Conservation (phyloP, 305 asterid species). For the Solanum chacoense region DNA sequence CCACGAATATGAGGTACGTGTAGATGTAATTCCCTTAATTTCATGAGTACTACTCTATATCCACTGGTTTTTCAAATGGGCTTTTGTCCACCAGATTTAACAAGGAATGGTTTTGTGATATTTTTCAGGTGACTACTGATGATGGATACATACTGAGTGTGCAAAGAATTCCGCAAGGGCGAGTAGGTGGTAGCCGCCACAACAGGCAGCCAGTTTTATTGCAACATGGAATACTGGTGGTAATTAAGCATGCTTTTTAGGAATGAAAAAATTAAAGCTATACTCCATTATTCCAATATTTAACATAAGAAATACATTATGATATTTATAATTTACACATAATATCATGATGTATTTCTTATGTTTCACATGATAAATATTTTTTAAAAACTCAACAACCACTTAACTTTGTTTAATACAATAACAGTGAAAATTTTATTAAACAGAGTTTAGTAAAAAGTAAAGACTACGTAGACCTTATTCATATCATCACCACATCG, state of each 20-base stretch:
- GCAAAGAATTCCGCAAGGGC: constrained; percentile 58
- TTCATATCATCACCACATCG: neutral
- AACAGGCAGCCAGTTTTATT: constrained; percentile 57
- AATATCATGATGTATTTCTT: too few species aligned
- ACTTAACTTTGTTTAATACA: neutral
- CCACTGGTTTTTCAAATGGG: neutral
- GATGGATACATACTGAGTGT: constrained; percentile 72
- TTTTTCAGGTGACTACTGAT: constrained; percentile 55
- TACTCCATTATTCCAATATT: neutral
- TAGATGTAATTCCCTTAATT: neutral
- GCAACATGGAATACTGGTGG: constrained; percentile 89
- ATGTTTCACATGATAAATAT: too few species aligned
- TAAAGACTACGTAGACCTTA: too few species aligned
- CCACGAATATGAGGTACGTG: constrained; percentile 45
- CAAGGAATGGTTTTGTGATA: neutral
- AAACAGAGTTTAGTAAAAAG: neutral
- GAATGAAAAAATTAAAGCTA: neutral
- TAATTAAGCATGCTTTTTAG: constrained; percentile 13
- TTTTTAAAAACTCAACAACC: neutral
- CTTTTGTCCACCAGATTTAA: neutral
- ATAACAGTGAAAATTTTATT: neutral
- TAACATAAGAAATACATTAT: neutral
- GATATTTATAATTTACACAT: neutral
- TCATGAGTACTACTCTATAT: neutral
- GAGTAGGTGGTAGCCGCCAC: constrained; percentile 14